Evolutionary conservation across 768 basidiomycete genomes (phyloP).

Genomic region (Russula sp.): DNA sequence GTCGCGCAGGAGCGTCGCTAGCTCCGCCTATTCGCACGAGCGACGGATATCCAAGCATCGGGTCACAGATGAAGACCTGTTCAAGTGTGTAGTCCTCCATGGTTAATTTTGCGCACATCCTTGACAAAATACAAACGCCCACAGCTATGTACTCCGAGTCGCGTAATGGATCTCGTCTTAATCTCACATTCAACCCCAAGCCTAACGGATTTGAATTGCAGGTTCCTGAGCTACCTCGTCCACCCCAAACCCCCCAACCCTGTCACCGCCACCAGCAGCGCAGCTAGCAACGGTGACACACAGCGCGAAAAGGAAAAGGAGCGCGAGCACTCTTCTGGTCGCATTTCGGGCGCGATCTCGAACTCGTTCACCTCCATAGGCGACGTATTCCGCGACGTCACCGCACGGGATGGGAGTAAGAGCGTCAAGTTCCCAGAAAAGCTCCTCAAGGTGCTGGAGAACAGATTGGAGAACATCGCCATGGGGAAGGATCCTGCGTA

Average conservation of each 20-base stretch:
- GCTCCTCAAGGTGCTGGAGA: slow-evolving; percentile 82
- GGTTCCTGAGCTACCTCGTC: slow-evolving; percentile 65
- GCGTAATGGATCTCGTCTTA: slow-evolving; percentile 47
- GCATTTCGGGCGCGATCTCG: slow-evolving; percentile 56
- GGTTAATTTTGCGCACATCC: slow-evolving; percentile 8
- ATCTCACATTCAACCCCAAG: neutral
- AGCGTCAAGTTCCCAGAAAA: slow-evolving; percentile 93
- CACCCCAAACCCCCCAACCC: slow-evolving; percentile 44
- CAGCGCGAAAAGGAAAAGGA: slow-evolving; percentile 40
- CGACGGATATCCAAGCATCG: slow-evolving; percentile 68
- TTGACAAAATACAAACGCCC: slow-evolving; percentile 10
- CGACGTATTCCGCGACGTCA: slow-evolving; percentile 72
- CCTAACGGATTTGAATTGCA: slow-evolving; percentile 27
- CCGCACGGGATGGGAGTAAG: slow-evolving; percentile 58
- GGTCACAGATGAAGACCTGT: slow-evolving; percentile 79
- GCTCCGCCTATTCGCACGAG: slow-evolving; percentile 44
- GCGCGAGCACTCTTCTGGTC: slow-evolving; percentile 59
- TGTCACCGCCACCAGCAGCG: slow-evolving; percentile 21
- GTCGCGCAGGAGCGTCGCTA: slow-evolving; percentile 73
- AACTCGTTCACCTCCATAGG: slow-evolving; percentile 52
- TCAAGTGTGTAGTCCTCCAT: slow-evolving; percentile 52
- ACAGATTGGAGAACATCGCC: slow-evolving; percentile 83
- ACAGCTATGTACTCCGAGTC: slow-evolving; percentile 74
- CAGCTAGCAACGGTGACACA: slow-evolving; percentile 22
- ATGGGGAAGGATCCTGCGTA: slow-evolving; percentile 89